A percentile compares a stretch with the other conserved stretches of the same genome.
Conservation (phyloP, 2,329 filamentous ascomycete genomes). For the Cadophora gregata region DNA sequence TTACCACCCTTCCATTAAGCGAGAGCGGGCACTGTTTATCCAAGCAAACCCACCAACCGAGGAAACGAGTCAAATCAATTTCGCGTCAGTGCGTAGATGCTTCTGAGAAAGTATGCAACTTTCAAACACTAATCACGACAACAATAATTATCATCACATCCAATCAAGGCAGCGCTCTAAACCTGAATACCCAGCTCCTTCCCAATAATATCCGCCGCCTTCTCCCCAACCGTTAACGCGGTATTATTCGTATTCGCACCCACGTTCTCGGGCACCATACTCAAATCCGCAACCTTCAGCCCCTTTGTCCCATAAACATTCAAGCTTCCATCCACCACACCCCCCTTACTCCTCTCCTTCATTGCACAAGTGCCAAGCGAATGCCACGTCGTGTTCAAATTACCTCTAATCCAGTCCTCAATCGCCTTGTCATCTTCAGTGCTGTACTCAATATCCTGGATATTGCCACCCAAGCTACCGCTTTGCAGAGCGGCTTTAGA, state of each 20-base stretch:
- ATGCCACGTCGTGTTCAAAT: slow-evolving; percentile 50
- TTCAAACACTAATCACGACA: background rate
- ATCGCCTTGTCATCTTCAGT: slow-evolving; percentile 46
- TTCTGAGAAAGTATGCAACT: no score
- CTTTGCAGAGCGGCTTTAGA: slow-evolving; percentile 48
- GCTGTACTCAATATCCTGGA: slow-evolving; percentile 48
- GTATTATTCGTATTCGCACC: slow-evolving; percentile 55
- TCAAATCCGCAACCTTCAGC: slow-evolving; percentile 52
- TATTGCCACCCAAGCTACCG: slow-evolving; percentile 40
- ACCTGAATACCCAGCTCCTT: slow-evolving; percentile 46
- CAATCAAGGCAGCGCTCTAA: slow-evolving; percentile 15
- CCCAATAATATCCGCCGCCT: slow-evolving; percentile 49
- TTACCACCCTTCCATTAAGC: no score
- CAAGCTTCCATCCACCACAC: slow-evolving; percentile 48
- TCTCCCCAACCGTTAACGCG: slow-evolving; percentile 50
- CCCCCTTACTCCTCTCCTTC: slow-evolving; percentile 45
- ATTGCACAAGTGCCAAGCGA: slow-evolving; percentile 50
- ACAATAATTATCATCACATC: background rate
- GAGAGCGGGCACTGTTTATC: no score
- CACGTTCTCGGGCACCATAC: slow-evolving; percentile 46
- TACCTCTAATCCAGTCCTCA: slow-evolving; percentile 50
- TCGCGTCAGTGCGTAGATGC: no score
- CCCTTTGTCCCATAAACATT: slow-evolving; percentile 49
- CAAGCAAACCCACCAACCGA: no score
- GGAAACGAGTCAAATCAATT: no score